phyloP scores from a whole-genome alignment of 495 filamentous ascomycete genomes.

The Articulospora tetracladia region DNA sequence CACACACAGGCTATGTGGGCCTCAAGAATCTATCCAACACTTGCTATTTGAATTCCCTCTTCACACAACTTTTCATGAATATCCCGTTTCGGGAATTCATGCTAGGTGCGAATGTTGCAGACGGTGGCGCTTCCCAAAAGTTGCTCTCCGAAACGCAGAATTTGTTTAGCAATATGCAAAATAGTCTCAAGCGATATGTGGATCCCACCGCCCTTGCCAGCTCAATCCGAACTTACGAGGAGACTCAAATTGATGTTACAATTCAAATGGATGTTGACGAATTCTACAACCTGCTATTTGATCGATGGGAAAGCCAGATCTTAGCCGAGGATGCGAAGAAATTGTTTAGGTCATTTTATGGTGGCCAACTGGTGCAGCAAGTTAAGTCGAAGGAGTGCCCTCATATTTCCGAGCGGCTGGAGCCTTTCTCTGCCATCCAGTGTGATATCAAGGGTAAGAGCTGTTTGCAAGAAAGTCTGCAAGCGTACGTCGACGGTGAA shows the following conservation, averaged over 20 bases:
- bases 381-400: conserved; percentile 91
- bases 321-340: conserved; percentile 62
- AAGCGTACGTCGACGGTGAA: conserved; percentile 93
- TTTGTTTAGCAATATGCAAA: conserved; percentile 84
- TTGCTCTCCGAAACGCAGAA: conserved; percentile 74
- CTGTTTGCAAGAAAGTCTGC: conserved; percentile 78
- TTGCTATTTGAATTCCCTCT: conserved; percentile 94
- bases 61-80: conserved; percentile 98
- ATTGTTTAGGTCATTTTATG: conserved; percentile 79
- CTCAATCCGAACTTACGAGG: conserved; percentile 78
- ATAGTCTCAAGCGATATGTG: conserved; percentile 64
- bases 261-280: conserved; percentile 98
- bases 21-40: conserved; percentile 90
- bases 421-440: conserved; percentile 93
- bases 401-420: conserved; percentile 86
- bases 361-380: conserved; percentile 89
- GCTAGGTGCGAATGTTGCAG: conserved; percentile 53
- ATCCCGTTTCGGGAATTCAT: conserved; percentile 82
- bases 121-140: conserved; percentile 53
- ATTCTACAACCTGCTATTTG: conserved; percentile 92
- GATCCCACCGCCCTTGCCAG: conserved; percentile 71
- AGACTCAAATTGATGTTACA: conserved; percentile 77
- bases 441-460: conserved; percentile 95
- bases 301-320: conserved; percentile 86
- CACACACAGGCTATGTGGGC: conserved; percentile 75